Conservation (phyloP, 139 green algal genomes). For the Prasinococcaceae sp. region DNA sequence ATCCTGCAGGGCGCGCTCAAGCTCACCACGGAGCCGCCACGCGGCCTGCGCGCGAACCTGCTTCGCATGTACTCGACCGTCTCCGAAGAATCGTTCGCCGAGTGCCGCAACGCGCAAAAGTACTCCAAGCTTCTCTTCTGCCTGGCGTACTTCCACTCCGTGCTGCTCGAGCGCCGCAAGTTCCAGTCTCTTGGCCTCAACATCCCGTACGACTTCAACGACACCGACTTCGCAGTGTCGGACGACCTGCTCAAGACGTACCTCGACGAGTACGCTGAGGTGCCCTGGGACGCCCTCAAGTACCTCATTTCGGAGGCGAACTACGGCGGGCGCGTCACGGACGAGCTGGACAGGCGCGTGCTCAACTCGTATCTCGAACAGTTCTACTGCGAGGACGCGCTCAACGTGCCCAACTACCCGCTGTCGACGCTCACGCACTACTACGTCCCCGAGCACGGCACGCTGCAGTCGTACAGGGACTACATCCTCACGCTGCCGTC, state of each 20-base stretch:
- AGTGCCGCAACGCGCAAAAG: slow-evolving; percentile 41
- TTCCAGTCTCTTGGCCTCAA: slow-evolving; percentile 77
- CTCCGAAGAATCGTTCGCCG: slow-evolving; percentile 44
- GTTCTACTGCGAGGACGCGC: slow-evolving; percentile 70
- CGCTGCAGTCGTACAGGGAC: slow-evolving; percentile 37
- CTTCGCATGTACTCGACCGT: slow-evolving; percentile 57
- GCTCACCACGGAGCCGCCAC: slow-evolving; percentile 80
- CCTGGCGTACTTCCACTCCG: slow-evolving; percentile 70
- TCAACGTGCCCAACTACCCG: slow-evolving; percentile 47
- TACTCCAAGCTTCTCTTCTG: slow-evolving; percentile 77
- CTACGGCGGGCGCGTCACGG: slow-evolving; percentile 33
- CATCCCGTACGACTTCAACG: slow-evolving; percentile 84
- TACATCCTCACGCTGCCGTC: slow-evolving; percentile 48
- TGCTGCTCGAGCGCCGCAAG: slow-evolving; percentile 70
- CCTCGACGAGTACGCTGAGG: slow-evolving; percentile 64
- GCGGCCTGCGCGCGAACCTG: slow-evolving; percentile 71
- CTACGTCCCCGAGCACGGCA: slow-evolving; percentile 47
- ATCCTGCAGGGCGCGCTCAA: slow-evolving; percentile 72
- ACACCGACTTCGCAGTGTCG: slow-evolving; percentile 72
- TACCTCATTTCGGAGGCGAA: slow-evolving; percentile 66
- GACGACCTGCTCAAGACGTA: slow-evolving; percentile 68
- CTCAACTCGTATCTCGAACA: slow-evolving; percentile 32
- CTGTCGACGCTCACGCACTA: slow-evolving; percentile 51
- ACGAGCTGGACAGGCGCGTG: slow-evolving; percentile 31
- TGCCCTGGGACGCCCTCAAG: slow-evolving; percentile 63